A percentile compares a stretch with the other conserved stretches of the same genome.
These are phyloP conservation scores for Paraurostyla sp. DNA, from an alignment of 73 alveolate genomes.

Conservation along the genomic window DNA sequence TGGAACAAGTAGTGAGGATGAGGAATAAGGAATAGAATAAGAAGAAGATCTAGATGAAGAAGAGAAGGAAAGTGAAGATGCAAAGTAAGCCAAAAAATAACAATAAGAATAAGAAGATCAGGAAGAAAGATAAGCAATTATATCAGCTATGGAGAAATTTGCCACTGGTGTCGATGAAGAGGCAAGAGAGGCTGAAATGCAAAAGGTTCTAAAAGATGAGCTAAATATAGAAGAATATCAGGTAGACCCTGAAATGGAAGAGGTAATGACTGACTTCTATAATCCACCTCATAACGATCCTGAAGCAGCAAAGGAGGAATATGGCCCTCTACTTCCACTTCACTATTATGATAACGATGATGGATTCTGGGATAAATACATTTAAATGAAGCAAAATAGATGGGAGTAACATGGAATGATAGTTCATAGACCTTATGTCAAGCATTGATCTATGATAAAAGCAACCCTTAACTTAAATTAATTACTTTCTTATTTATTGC, in stretches of 20 bases:
- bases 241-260: neutral
- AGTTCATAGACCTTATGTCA: constrained; percentile 45
- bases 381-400: constrained; percentile 35
- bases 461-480: no score
- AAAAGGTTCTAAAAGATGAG: neutral
- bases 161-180: constrained; percentile 46
- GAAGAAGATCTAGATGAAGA: neutral
- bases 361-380: constrained; percentile 68
- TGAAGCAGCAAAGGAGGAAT: neutral
- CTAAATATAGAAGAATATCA: neutral
- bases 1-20: constrained; percentile 49
- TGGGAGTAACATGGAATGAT: constrained; percentile 38
- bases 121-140: neutral
- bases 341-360: constrained; percentile 69
- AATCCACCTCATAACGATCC: constrained; percentile 9
- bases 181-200: constrained; percentile 1
- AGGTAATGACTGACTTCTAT: constrained; percentile 22
- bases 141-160: constrained; percentile 25
- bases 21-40: neutral
- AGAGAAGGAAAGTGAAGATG: neutral
- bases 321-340: constrained; percentile 15
- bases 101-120: no score
- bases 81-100: no score
- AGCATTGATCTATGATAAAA: constrained; percentile 50
- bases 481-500: no score